Evolutionary conservation across 441 rosid species (phyloP).

Genomic region (Erodium texanum): DNA sequence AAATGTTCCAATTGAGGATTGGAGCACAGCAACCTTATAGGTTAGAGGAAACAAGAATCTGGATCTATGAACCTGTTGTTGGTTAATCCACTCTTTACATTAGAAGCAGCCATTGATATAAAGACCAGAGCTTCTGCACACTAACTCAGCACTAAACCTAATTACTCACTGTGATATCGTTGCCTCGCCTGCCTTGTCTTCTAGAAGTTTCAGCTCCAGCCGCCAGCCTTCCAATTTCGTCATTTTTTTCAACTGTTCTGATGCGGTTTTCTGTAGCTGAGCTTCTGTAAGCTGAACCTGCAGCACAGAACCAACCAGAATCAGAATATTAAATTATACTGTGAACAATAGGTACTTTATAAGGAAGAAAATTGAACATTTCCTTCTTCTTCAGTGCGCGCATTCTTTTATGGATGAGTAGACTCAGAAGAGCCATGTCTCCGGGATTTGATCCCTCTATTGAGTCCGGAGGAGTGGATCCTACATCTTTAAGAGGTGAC

Average conservation of each 20-base stretch:
- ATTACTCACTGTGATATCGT: constrained; percentile 26
- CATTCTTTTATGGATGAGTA: constrained; percentile 53
- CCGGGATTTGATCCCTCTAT: constrained; percentile 30
- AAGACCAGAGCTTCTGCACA: constrained; percentile 10
- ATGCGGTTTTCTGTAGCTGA: constrained; percentile 57
- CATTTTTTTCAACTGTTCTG: constrained; percentile 64
- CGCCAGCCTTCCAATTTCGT: constrained; percentile 72
- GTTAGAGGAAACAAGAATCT: too few species aligned
- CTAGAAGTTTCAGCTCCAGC: constrained; percentile 67
- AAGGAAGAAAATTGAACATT: constrained; percentile 4
- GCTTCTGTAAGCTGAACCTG: constrained; percentile 86
- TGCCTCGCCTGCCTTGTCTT: constrained; percentile 36
- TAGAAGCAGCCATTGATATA: too few species aligned
- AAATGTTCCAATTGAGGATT: too few species aligned
- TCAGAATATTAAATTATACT: too few species aligned
- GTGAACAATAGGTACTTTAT: neutral
- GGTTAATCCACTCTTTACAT: too few species aligned
- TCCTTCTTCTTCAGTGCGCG: constrained; percentile 92
- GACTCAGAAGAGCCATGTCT: constrained; percentile 35
- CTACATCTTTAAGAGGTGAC: constrained; percentile 14
- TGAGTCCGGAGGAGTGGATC: constrained; percentile 27
- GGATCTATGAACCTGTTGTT: too few species aligned
- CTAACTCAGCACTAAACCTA: constrained; percentile 12
- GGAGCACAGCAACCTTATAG: too few species aligned
- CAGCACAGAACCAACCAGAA: constrained; percentile 13